Evolutionary conservation across 2,329 filamentous ascomycete species (phyloP).

Genomic region (Fusarium longipes): DNA sequence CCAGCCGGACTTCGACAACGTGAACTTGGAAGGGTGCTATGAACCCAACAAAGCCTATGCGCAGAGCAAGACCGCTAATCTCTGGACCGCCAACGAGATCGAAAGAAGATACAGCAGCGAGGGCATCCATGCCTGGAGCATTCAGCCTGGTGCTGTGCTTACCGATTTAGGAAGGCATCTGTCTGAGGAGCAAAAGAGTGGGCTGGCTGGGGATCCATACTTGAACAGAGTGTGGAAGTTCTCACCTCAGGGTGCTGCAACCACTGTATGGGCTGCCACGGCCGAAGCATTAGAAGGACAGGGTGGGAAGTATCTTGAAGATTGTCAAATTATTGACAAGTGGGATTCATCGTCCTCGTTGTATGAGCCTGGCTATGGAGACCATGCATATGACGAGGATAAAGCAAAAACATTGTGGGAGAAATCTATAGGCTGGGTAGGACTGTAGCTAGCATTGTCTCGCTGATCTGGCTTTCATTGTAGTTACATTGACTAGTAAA

Average conservation of each 20-base stretch:
- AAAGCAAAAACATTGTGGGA: not conserved
- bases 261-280: slow-evolving; percentile 7
- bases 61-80: slow-evolving; percentile 1
- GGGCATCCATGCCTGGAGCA: slow-evolving; percentile 1
- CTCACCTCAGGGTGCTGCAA: not conserved
- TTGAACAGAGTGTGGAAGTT: slow-evolving; percentile 1
- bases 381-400: not conserved
- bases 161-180: not conserved
- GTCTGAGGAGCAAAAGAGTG: slow-evolving; percentile 3
- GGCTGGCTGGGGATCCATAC: not conserved
- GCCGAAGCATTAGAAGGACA: not conserved
- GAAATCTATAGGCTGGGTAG: not conserved
- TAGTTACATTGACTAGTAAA: not conserved
- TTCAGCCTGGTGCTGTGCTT: not conserved
- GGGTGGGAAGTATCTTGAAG: slow-evolving; percentile 11
- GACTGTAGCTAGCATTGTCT: not conserved
- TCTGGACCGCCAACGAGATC: slow-evolving; percentile 17
- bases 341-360: not conserved
- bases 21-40: slow-evolving; percentile 11
- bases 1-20: not conserved
- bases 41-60: slow-evolving; percentile 5
- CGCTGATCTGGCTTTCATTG: not conserved
- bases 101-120: not conserved
- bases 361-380: not conserved
- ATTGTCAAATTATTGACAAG: slow-evolving; percentile 9